These are phyloP conservation scores for Cicer arietinum DNA, from an alignment of 306 rosid species.

Conservation along the genomic window DNA sequence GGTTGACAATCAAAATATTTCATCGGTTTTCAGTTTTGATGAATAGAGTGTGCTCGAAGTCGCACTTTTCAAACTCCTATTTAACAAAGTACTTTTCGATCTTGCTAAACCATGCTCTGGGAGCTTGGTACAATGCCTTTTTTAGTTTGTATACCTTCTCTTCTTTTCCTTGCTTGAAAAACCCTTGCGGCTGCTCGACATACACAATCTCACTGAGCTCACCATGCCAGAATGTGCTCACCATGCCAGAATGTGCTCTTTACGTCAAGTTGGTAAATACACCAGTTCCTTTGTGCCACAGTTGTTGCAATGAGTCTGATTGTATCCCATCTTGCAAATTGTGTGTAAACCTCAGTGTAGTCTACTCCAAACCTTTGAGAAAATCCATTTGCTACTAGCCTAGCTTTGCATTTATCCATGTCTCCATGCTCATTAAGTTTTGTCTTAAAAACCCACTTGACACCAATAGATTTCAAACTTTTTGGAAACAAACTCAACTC, in stretches of 20 bases:
- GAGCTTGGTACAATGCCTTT: not conserved
- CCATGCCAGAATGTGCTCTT: not conserved
- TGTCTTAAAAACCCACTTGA: slow-evolving; percentile 18
- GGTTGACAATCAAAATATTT: not conserved
- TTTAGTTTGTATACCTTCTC: not conserved
- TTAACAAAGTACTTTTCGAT: not conserved
- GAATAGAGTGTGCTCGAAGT: not conserved
- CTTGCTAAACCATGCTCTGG: not conserved
- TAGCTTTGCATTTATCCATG: not conserved
- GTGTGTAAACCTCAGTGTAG: not conserved
- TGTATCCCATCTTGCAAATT: not conserved
- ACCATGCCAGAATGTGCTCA: not conserved
- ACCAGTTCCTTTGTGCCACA: not conserved
- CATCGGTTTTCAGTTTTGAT: not conserved
- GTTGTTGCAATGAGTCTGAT: not conserved
- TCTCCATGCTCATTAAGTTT: slow-evolving; percentile 10
- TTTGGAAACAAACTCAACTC: not conserved
- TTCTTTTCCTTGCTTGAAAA: not conserved
- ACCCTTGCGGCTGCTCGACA: not conserved
- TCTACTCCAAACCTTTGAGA: not conserved
- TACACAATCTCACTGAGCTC: not conserved
- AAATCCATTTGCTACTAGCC: not conserved
- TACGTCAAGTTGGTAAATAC: not conserved
- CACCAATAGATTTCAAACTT: not conserved
- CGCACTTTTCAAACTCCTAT: not conserved